Evolutionary conservation across 2,329 filamentous ascomycete species (phyloP).

Genomic region (Pseudogymnoascus sp.): DNA sequence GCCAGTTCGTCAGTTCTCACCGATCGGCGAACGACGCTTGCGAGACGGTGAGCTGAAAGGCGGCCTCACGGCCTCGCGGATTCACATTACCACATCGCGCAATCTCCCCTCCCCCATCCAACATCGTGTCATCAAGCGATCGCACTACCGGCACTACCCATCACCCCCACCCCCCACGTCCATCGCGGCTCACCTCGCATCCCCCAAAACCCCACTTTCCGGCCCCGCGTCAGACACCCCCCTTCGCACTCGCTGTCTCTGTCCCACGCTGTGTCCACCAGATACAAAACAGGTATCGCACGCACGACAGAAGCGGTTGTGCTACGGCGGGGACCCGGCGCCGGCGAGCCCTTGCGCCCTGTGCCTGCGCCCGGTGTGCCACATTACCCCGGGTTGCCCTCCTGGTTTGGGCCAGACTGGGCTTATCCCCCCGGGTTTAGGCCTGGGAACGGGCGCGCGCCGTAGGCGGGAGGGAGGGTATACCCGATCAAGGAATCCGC

Average conservation of each 20-base stretch:
- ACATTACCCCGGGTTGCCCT: neutral
- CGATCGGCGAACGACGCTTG: neutral
- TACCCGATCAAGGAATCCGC: neutral
- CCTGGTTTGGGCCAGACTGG: neutral
- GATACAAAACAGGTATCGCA: neutral
- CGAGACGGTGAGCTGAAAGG: neutral
- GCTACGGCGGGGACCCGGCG: neutral
- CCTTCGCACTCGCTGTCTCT: neutral
- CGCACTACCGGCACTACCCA: neutral
- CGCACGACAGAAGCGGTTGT: neutral
- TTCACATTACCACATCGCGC: slow-evolving; percentile 3
- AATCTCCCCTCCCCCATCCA: neutral
- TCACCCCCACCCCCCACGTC: neutral
- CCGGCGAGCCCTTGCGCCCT: neutral
- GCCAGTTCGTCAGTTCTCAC: slow-evolving; percentile 11
- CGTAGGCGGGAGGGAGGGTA: neutral
- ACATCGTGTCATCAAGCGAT: neutral
- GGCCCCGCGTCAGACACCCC: neutral
- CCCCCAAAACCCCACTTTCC: neutral
- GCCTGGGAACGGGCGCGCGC: neutral
- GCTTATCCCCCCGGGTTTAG: neutral
- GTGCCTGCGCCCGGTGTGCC: neutral
- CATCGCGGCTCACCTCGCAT: neutral
- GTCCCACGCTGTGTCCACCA: neutral
- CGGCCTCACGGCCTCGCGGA: neutral